Base-by-base conservation (phyloP, 371 early-diverging fungal genomes). In the Mucor indicus region DNA sequence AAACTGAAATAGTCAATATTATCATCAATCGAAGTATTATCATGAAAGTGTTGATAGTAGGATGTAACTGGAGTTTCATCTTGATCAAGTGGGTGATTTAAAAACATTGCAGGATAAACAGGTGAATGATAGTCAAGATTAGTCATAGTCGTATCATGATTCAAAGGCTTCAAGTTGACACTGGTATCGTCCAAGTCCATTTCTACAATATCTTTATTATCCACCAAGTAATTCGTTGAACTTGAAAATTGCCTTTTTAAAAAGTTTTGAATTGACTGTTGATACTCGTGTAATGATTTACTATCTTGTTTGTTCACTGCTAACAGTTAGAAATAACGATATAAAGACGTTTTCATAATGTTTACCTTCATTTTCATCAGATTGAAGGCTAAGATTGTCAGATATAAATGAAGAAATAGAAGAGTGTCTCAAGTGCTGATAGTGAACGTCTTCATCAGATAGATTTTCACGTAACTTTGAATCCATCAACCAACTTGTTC, bases 141-240 rank as follows among this genome's bases (percentile, higher is more conserved):
- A 4, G 29, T 16, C 20, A 22, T 22, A 1, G 19, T 7, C 12
- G 29, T 12, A 22, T 27, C 17, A 25, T 9, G 36, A 11, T n/a
- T n/a, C n/a, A n/a, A n/a, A n/a, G n/a, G n/a, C n/a, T n/a, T n/a
- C n/a, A n/a, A 33, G 32, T 15, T 32, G 24, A 17, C 13, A 20
- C 15, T 19, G 17, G 39, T 43, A n/a, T 57, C 55, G 32, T 64
- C 55, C n/a, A 64, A 29, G 24, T 62, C 50, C 22, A 69, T 62
- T 17, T 57, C 70, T 8, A 55, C 47, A 1, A 66, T 53, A 35
- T 69, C 70, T 24, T 60, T 59, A 40, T 69, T 63, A n/a, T 10
- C 29, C 37, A 12, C 43, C 64, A 43, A 54, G 49, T 6, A 20
- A 17, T 33, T 16, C 13, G 50, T 22, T 4, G 44, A 22, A 30